Evolutionary conservation across 1,284 basidiomycete genomes (phyloP).

Genomic region (Coniferiporia weirii): DNA sequence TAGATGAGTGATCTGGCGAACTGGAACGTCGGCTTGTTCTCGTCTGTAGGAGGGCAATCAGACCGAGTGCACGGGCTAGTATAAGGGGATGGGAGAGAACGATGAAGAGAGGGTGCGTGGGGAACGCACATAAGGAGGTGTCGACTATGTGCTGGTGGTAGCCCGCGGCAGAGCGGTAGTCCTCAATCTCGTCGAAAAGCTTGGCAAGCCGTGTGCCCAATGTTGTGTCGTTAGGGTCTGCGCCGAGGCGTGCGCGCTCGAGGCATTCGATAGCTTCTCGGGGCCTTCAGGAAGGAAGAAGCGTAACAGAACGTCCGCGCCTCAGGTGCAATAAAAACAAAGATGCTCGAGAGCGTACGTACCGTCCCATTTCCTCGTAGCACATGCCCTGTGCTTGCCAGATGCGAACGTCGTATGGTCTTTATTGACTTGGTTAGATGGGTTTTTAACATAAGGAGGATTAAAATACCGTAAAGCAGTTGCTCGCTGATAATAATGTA

Average conservation of each 20-base stretch:
- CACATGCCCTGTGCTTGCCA: constrained; percentile 95
- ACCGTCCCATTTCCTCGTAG: constrained; percentile 88
- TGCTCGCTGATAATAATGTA: constrained; percentile 96
- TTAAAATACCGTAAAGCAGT: constrained; percentile 73
- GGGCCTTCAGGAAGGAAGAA: constrained; percentile 40
- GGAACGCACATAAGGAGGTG: constrained; percentile 59
- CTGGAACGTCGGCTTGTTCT: constrained; percentile 32
- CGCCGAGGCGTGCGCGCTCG: constrained; percentile 82
- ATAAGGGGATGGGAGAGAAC: no score
- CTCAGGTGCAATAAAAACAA: background rate
- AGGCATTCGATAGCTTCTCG: constrained; percentile 87
- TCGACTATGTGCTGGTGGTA: constrained; percentile 75
- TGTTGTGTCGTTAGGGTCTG: constrained; percentile 74
- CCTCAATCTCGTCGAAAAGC: constrained; percentile 65
- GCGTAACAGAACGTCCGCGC: background rate
- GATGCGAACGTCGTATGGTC: constrained; percentile 93
- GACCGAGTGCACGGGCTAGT: background rate
- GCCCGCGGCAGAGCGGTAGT: constrained; percentile 58
- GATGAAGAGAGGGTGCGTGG: constrained; percentile 7
- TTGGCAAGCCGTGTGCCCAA: constrained; percentile 76
- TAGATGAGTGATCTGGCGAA: constrained; percentile 77
- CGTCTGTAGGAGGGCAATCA: background rate
- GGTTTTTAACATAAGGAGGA: background rate
- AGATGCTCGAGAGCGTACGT: constrained; percentile 21
- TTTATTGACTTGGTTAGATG: constrained; percentile 29